phyloP scores from a whole-genome alignment of 352 stramenopile genomes.

The Phytophthora palmivora region DNA sequence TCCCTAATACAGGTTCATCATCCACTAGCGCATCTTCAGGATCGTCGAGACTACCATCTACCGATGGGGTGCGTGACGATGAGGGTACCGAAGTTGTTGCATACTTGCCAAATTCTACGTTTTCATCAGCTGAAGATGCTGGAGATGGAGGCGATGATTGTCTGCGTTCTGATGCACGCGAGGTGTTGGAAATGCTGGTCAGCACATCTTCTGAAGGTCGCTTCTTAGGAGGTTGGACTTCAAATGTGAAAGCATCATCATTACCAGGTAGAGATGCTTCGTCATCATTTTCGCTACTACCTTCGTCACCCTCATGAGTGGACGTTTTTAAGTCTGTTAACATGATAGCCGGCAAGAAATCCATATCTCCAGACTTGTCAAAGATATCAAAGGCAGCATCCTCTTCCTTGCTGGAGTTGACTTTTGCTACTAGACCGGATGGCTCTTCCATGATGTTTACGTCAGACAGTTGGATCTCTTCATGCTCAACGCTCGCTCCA shows the following conservation, averaged over 20 bases:
- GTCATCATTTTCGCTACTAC: conserved; percentile 14
- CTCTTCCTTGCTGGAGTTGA: neutral
- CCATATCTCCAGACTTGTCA: conserved; percentile 41
- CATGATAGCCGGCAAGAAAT: conserved; percentile 30
- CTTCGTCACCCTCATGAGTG: neutral
- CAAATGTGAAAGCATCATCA: conserved; percentile 59
- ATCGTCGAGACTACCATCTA: conserved; percentile 32
- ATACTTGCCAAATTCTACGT: conserved; percentile 39
- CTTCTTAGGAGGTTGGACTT: conserved; percentile 50
- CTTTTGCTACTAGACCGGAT: neutral
- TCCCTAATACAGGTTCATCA: conserved; percentile 29
- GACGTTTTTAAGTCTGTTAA: neutral
- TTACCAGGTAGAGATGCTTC: conserved; percentile 6
- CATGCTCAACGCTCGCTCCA: neutral
- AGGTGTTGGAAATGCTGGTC: neutral
- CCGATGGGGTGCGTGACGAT: conserved; percentile 18
- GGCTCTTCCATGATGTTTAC: neutral
- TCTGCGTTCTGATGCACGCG: neutral
- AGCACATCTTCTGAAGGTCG: conserved; percentile 6
- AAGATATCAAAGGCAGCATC: conserved; percentile 39
- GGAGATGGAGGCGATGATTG: conserved; percentile 17
- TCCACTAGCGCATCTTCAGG: conserved; percentile 11
- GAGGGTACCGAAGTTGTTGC: conserved; percentile 6
- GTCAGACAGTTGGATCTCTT: neutral
- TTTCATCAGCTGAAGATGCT: conserved; percentile 27